Conservation (phyloP, 2,329 filamentous ascomycete species). For the Botrytis pseudocinerea region DNA sequence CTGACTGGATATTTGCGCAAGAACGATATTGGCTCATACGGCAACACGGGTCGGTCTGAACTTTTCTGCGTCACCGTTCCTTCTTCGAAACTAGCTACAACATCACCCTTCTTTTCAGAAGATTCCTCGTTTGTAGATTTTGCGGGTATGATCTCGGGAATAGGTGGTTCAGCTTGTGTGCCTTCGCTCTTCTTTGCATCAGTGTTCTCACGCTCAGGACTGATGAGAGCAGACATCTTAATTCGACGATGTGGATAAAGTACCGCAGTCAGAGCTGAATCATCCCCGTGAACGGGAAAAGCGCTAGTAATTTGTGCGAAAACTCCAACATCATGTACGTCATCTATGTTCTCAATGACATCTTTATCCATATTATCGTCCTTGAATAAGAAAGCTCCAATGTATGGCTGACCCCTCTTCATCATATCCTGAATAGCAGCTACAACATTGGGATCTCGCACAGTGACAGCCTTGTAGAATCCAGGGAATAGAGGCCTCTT, state of each 20-base stretch:
- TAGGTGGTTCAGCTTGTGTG: slow-evolving; percentile 46
- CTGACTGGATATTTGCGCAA: slow-evolving; percentile 89
- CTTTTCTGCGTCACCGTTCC: slow-evolving; percentile 60
- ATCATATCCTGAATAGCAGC: slow-evolving; percentile 94
- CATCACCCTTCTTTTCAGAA: slow-evolving; percentile 80
- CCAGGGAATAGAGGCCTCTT: slow-evolving; percentile 93
- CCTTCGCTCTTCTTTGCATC: slow-evolving; percentile 53
- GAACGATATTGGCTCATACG: slow-evolving; percentile 88
- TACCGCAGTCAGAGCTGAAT: slow-evolving; percentile 84
- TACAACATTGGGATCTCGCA: slow-evolving; percentile 88
- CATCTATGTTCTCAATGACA: slow-evolving; percentile 83
- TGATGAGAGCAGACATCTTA: slow-evolving; percentile 79
- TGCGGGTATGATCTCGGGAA: slow-evolving; percentile 60
- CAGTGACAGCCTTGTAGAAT: slow-evolving; percentile 98
- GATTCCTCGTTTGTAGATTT: slow-evolving; percentile 56
- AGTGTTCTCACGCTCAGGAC: slow-evolving; percentile 52
- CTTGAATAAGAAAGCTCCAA: slow-evolving; percentile 95
- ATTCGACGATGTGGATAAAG: slow-evolving; percentile 95
- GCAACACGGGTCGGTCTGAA: slow-evolving; percentile 47
- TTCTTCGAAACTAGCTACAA: slow-evolving; percentile 97
- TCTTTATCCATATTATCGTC: slow-evolving; percentile 94
- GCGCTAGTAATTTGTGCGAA: slow-evolving; percentile 98
- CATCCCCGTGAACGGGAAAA: slow-evolving; percentile 86
- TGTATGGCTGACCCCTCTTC: slow-evolving; percentile 94
- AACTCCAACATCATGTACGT: slow-evolving; percentile 93